Percentiles rank a stretch among this genome's conserved stretches.
These are phyloP conservation scores for Hordeum marinum DNA, from an alignment of 176 grass and related monocot genomes.

Conservation along the genomic window DNA sequence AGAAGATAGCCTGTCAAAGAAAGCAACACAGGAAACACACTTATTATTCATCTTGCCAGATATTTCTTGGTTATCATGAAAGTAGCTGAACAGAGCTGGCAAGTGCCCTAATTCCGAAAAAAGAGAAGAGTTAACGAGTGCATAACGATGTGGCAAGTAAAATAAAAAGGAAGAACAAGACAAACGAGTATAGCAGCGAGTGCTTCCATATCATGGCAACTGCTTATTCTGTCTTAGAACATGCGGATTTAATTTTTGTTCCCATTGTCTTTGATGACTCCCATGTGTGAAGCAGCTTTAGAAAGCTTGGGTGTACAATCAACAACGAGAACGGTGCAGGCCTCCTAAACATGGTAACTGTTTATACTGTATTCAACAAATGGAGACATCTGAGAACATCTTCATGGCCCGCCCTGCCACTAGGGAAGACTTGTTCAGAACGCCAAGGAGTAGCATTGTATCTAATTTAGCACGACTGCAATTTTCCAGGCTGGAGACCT, in stretches of 20 bases:
- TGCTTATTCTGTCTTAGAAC: neutral
- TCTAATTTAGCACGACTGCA: neutral
- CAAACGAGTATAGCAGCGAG: neutral
- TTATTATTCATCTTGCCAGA: neutral
- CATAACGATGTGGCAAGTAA: neutral
- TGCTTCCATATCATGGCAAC: too few species aligned
- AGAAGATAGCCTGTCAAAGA: conserved; percentile 65
- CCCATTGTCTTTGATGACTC: neutral
- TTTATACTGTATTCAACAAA: neutral
- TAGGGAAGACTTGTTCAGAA: neutral
- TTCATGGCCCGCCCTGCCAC: neutral
- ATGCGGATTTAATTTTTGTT: neutral
- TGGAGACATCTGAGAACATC: neutral
- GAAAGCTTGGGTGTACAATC: neutral
- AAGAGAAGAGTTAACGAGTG: neutral
- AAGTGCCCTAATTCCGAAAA: neutral
- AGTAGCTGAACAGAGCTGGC: neutral
- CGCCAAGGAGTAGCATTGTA: neutral
- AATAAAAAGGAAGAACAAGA: neutral
- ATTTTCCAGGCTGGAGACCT: neutral
- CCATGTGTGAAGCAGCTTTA: neutral
- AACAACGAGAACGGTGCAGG: neutral
- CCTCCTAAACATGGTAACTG: neutral
- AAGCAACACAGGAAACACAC: neutral
- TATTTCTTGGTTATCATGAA: conserved; percentile 15